Conservation (phyloP, 2,329 filamentous ascomycete species). For the Botrytis aclada region DNA sequence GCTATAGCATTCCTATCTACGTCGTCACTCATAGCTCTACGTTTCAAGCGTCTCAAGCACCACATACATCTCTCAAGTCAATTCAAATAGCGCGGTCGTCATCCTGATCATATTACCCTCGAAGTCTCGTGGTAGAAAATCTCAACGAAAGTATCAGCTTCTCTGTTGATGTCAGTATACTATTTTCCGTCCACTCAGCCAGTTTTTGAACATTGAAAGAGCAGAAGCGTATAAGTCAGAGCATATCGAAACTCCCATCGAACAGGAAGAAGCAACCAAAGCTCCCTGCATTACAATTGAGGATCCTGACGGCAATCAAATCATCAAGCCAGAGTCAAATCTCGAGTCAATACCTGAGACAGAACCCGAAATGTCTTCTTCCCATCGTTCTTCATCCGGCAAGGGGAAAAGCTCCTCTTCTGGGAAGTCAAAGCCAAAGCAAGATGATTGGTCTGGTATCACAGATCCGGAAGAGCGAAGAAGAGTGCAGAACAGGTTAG, state of each 20-base stretch:
- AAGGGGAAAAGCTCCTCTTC: constrained; percentile 29
- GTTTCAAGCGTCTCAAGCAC: neutral
- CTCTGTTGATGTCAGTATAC: constrained; percentile 32
- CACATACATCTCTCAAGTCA: neutral
- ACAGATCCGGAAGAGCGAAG: constrained; percentile 68
- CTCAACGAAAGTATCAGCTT: constrained; percentile 12
- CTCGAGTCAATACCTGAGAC: constrained; percentile 30
- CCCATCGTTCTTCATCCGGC: constrained; percentile 32
- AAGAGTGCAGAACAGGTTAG: constrained; percentile 73
- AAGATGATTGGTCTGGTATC: constrained; percentile 66
- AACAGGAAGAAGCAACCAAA: constrained; percentile 22
- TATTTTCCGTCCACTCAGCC: neutral
- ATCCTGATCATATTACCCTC: neutral
- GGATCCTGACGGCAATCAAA: constrained; percentile 29
- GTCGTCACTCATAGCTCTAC: neutral
- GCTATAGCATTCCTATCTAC: neutral
- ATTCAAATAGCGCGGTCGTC: neutral
- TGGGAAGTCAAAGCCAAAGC: constrained; percentile 42
- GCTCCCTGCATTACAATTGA: constrained; percentile 32
- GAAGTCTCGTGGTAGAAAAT: neutral
- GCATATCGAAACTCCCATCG: constrained; percentile 18
- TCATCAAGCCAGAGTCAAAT: constrained; percentile 19
- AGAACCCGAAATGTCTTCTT: constrained; percentile 35
- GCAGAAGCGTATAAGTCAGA: constrained; percentile 28
- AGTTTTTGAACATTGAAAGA: constrained; percentile 27